A percentile compares a stretch with the other conserved stretches of the same genome.
Conservation (phyloP, 2,329 filamentous ascomycete species). For the Claviceps digitariae region DNA sequence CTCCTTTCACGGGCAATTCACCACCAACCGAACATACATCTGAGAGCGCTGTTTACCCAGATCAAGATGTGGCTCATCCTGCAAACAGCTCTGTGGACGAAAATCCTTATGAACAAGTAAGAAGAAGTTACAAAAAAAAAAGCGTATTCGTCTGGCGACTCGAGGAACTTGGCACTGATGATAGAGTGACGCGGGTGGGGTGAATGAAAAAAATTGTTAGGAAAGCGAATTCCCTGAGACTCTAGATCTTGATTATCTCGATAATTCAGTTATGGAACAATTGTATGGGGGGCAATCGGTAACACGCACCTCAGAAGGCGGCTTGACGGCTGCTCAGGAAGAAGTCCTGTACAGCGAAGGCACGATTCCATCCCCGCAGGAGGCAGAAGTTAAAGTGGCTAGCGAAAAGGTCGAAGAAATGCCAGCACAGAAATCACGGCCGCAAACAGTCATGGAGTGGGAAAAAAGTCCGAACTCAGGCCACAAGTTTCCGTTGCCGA, state of each 20-base stretch:
- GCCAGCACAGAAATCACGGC: constrained; percentile 5
- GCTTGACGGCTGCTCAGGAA: constrained; percentile 29
- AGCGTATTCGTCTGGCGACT: background rate
- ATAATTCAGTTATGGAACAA: constrained; percentile 23
- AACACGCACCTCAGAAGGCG: constrained; percentile 17
- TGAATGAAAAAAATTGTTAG: background rate
- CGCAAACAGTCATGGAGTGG: constrained; percentile 3
- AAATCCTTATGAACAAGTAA: background rate
- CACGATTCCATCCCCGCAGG: constrained; percentile 22
- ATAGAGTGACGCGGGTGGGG: background rate
- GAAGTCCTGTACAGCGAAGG: constrained; percentile 29
- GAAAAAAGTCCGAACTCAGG: constrained; percentile 30
- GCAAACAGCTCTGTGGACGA: background rate
- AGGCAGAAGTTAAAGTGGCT: constrained; percentile 19
- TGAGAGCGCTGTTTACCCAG: background rate
- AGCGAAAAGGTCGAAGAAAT: constrained; percentile 11
- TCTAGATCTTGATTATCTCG: constrained; percentile 14
- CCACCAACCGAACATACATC: background rate
- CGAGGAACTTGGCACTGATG: constrained; percentile 1
- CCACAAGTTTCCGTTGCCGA: constrained; percentile 67
- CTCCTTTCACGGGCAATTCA: background rate
- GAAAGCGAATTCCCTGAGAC: background rate
- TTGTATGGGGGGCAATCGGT: constrained; percentile 22
- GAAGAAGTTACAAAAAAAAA: background rate
- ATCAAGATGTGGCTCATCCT: background rate